Conservation (phyloP, 331 rosid species). For the Rosa hybrid region DNA sequence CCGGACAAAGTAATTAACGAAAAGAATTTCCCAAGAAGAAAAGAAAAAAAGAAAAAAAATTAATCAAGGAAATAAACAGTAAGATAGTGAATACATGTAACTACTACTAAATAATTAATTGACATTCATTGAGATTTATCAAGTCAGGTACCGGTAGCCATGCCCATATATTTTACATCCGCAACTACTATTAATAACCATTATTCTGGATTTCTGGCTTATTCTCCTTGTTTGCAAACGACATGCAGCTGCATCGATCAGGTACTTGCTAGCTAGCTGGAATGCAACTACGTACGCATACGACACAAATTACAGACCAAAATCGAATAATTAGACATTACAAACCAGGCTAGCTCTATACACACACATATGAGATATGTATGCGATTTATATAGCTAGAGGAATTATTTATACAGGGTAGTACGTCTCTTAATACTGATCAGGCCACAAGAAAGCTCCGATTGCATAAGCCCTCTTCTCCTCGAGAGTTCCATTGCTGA, state of each 20-base stretch:
- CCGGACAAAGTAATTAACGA: background rate
- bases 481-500: conserved; percentile 39
- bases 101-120: background rate
- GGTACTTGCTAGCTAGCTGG: background rate
- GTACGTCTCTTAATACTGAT: conserved; percentile 35
- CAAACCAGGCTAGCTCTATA: background rate
- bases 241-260: background rate
- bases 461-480: conserved; percentile 67
- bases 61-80: no score
- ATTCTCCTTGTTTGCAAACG: background rate
- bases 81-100: background rate
- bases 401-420: background rate
- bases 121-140: background rate
- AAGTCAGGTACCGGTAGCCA: background rate
- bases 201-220: background rate
- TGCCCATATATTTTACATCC: background rate
- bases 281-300: background rate
- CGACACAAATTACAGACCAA: background rate
- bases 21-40: no score
- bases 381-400: background rate
- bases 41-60: no score
- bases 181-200: background rate
- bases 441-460: conserved; percentile 79
- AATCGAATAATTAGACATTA: background rate
- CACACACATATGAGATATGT: background rate